These are phyloP conservation scores for Cercospora janseana DNA, from an alignment of 2,329 filamentous ascomycete genomes.

Conservation along the genomic window DNA sequence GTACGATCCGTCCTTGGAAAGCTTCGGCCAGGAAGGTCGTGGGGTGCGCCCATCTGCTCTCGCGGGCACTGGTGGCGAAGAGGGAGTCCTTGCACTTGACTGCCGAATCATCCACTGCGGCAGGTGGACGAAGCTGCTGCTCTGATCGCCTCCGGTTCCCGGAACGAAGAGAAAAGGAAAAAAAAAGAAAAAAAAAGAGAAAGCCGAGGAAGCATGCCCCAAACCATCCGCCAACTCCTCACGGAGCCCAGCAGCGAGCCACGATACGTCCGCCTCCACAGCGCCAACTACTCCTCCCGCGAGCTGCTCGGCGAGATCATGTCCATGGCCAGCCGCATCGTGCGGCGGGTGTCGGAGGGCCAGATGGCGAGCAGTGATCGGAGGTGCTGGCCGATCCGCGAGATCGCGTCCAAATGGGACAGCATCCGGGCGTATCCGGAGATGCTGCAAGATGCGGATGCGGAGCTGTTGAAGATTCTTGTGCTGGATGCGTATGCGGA, in stretches of 20 bases:
- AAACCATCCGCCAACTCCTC: conserved; percentile 20
- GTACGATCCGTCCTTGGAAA: too few relatives aligned
- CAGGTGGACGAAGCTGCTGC: neutral
- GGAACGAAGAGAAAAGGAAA: neutral
- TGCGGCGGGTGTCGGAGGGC: conserved; percentile 16
- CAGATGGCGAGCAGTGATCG: conserved; percentile 18
- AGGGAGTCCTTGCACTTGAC: neutral
- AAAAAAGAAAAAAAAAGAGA: neutral
- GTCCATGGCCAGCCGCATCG: conserved; percentile 20
- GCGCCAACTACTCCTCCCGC: conserved; percentile 14
- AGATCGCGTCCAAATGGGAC: conserved; percentile 26
- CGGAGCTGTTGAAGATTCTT: conserved; percentile 24
- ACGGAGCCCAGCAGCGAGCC: conserved; percentile 15
- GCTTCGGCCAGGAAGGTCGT: neutral
- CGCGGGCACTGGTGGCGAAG: too few relatives aligned
- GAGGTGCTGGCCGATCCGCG: conserved; percentile 20
- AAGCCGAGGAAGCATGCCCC: conserved; percentile 9
- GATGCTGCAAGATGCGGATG: conserved; percentile 23
- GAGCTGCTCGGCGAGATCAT: conserved; percentile 23
- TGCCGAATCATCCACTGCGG: neutral
- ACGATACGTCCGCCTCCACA: conserved; percentile 22
- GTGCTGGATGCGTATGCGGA: conserved; percentile 25
- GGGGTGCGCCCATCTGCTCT: too few relatives aligned
- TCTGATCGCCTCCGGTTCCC: neutral
- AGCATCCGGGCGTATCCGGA: conserved; percentile 24